These are phyloP conservation scores for Wolfiporia cocos DNA, from an alignment of 1,284 basidiomycete genomes.

Conservation along the genomic window DNA sequence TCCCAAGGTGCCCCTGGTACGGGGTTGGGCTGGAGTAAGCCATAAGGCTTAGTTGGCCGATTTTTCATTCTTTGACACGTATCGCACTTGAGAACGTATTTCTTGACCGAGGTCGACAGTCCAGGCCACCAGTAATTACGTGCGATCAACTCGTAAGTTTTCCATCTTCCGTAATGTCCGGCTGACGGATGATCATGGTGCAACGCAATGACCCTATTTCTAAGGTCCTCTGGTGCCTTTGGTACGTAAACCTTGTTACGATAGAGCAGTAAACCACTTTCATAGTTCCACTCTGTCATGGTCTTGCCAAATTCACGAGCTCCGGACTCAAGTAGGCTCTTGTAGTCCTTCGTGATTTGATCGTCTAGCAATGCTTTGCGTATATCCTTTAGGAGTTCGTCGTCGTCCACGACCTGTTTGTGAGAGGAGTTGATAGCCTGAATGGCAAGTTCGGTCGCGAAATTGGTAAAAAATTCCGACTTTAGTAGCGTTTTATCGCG, in stretches of 20 bases:
- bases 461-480: slow-evolving; percentile 8
- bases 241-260: slow-evolving; percentile 22
- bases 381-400: background rate
- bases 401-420: background rate
- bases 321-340: background rate
- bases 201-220: slow-evolving; percentile 16
- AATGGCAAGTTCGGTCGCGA: too few species aligned
- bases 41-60: background rate
- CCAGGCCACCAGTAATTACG: background rate
- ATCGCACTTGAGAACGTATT: slow-evolving; percentile 23
- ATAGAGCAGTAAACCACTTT: slow-evolving; percentile 25
- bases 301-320: background rate
- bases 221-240: slow-evolving; percentile 15
- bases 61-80: slow-evolving; percentile 15
- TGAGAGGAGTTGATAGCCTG: background rate
- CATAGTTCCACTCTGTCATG: background rate
- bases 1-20: slow-evolving; percentile 25
- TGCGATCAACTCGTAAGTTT: background rate
- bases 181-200: slow-evolving; percentile 23
- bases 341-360: background rate
- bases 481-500: slow-evolving; percentile 6
- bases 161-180: slow-evolving; percentile 30
- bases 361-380: background rate
- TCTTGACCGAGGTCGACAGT: background rate
- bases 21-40: slow-evolving; percentile 14